phyloP scores from a whole-genome alignment of 78 protist genomes.

The Bodo saltans region DNA sequence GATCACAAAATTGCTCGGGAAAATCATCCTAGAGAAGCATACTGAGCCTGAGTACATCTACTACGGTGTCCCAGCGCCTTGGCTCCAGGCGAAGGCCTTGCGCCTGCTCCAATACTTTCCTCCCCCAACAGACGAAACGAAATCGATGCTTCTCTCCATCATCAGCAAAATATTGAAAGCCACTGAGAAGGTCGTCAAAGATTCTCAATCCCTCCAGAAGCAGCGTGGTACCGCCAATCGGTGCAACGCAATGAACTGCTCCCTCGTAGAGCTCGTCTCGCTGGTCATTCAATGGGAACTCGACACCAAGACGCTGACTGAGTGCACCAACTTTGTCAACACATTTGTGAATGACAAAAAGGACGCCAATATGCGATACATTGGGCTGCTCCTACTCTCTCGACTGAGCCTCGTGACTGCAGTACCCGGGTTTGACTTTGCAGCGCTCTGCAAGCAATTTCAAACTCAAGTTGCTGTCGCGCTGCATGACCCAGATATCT shows the following conservation, averaged over 20 bases:
- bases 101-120: constrained; percentile 83
- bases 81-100: constrained; percentile 78
- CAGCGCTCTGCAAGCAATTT: neutral
- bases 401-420: constrained; percentile 11
- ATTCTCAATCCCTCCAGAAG: constrained; percentile 20
- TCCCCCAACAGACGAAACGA: constrained; percentile 56
- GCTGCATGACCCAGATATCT: constrained; percentile 69
- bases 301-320: constrained; percentile 54
- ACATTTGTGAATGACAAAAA: constrained; percentile 61
- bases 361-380: constrained; percentile 86
- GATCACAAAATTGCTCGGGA: constrained; percentile 43
- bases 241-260: constrained; percentile 78
- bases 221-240: constrained; percentile 61
- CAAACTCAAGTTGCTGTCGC: constrained; percentile 22
- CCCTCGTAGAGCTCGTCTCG: constrained; percentile 86
- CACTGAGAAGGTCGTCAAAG: constrained; percentile 35
- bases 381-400: constrained; percentile 69
- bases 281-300: constrained; percentile 65
- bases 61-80: constrained; percentile 86
- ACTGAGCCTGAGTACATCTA: constrained; percentile 78
- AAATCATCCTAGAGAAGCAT: constrained; percentile 48
- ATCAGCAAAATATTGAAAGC: constrained; percentile 59
- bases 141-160: constrained; percentile 1
- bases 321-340: constrained; percentile 58
- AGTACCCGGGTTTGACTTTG: neutral